These are phyloP conservation scores for Nemophila menziesii DNA, from an alignment of 257 asterid species.

Conservation along the genomic window DNA sequence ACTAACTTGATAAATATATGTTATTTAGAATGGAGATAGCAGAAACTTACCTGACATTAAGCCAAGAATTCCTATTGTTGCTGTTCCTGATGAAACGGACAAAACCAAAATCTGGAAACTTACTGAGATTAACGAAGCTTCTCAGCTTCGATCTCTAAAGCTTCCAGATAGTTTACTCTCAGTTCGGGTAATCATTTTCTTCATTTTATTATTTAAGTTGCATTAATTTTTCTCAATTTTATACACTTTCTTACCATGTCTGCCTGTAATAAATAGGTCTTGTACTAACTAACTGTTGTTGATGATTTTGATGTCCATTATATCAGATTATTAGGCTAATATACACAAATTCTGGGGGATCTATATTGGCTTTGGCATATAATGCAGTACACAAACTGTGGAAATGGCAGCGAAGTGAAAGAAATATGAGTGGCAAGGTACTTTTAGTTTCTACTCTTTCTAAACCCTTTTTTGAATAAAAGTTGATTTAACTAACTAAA, in stretches of 20 bases:
- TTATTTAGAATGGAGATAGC: slow-evolving; percentile 32
- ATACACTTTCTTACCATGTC: background rate
- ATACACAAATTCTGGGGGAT: slow-evolving; percentile 53
- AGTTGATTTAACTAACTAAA: background rate
- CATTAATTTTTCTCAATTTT: background rate
- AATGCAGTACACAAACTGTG: slow-evolving; percentile 65
- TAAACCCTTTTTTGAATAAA: background rate
- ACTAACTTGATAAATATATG: background rate
- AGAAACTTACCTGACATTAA: slow-evolving; percentile 32
- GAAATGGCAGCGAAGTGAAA: slow-evolving; percentile 53
- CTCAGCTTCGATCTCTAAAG: slow-evolving; percentile 40
- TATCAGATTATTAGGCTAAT: slow-evolving; percentile 49
- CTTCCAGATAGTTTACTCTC: slow-evolving; percentile 44
- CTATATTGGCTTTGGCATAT: slow-evolving; percentile 45
- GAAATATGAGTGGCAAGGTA: slow-evolving; percentile 43
- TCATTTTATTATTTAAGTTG: background rate
- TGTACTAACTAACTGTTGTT: background rate
- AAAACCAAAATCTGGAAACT: slow-evolving; percentile 46
- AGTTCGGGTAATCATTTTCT: slow-evolving; percentile 29
- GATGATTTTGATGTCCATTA: background rate
- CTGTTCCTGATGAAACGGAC: slow-evolving; percentile 44
- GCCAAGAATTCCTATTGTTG: slow-evolving; percentile 26
- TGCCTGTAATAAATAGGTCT: background rate
- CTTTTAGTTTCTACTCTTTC: slow-evolving; percentile 2
- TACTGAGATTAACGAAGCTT: slow-evolving; percentile 39